Base-by-base conservation (phyloP, 495 filamentous ascomycete genomes). In the Hamigera avellanea region DNA sequence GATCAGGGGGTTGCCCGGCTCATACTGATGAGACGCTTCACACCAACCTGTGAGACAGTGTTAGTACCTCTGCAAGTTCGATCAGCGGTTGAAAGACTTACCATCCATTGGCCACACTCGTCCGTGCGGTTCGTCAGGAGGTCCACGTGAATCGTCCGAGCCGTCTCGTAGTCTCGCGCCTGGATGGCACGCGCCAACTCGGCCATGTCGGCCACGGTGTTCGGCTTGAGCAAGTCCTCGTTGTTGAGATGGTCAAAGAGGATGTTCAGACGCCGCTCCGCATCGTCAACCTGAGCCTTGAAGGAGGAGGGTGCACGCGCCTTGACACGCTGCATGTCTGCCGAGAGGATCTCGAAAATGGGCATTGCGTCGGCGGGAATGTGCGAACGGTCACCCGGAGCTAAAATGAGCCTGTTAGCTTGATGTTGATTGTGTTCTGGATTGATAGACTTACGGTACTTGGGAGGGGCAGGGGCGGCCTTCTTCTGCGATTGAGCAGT, bases 241-340 rank as follows among this genome's bases (percentile, higher is more conserved):
- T 96, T 96, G 67, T 96, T 96, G 34, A 98, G 67, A 57, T 95
- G 86, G 50, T 96, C 87, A 60, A 94, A 98, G 8, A 98, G 72
- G 36, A 93, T 80, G 43, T 80, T 82, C 39, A 98, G 68, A 29
- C 89, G 73, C 58, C 93, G 93, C 52, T 95, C 86, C 3, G 86
- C 91, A 53, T 98, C 89, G 33, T 81, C 80, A 26, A 96, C 85
- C 53, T 95, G 85, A 15, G 74, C 67, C 48, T 81, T 78, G 66
- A 88, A 95, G 3, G 77, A 69, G 12, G 77, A 60, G 2, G 91
- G 91, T 0, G 93, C 93, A 35, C 80, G 76, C 33, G 73, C 52
- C 40, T 89, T 86, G 37, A 98, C 81, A 18, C 86, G 78, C 48
- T 87, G 78, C 75, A 98, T 87, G 41, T 95, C 88, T 28, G 67